Conservation (phyloP, 2,329 filamentous ascomycete genomes). For the Rhinocladiella similis region DNA sequence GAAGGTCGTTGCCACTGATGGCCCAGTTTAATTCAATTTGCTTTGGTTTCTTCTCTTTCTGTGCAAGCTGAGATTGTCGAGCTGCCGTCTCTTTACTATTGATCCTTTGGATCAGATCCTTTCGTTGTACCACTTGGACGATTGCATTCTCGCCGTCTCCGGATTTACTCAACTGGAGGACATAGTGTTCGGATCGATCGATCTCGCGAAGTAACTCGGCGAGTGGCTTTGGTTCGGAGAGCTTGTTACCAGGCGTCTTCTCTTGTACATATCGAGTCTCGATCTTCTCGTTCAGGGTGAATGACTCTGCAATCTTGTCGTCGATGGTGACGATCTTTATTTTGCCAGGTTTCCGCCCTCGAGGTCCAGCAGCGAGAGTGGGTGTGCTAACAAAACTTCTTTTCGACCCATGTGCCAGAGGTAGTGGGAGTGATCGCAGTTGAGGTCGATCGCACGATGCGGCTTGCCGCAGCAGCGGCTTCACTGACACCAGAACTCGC, state of each 20-base stretch:
- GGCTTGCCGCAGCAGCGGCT: conserved; percentile 13
- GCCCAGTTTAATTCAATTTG: conserved; percentile 90
- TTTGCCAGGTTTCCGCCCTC: neutral
- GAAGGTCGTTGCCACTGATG: conserved; percentile 73
- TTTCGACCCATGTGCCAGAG: neutral
- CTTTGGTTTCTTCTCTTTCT: conserved; percentile 53
- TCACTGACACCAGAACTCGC: conserved; percentile 4
- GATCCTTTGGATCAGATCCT: conserved; percentile 49
- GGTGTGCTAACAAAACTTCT: conserved; percentile 7
- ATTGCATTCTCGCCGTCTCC: conserved; percentile 52
- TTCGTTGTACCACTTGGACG: conserved; percentile 69
- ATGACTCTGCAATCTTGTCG: conserved; percentile 20
- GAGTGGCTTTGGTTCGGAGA: conserved; percentile 20
- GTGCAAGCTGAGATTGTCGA: conserved; percentile 41
- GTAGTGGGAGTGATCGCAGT: neutral
- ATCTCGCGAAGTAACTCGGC: conserved; percentile 41
- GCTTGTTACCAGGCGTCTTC: conserved; percentile 19
- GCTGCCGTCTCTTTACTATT: conserved; percentile 35
- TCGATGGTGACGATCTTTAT: conserved; percentile 22
- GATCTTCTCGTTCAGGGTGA: conserved; percentile 26
- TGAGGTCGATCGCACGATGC: neutral
- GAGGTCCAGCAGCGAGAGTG: conserved; percentile 1
- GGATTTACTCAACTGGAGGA: conserved; percentile 50
- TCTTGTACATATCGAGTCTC: conserved; percentile 19
- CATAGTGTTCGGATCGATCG: conserved; percentile 51